Base-by-base conservation (phyloP, 148 eudicot species). In the Rhododendron ovatum region DNA sequence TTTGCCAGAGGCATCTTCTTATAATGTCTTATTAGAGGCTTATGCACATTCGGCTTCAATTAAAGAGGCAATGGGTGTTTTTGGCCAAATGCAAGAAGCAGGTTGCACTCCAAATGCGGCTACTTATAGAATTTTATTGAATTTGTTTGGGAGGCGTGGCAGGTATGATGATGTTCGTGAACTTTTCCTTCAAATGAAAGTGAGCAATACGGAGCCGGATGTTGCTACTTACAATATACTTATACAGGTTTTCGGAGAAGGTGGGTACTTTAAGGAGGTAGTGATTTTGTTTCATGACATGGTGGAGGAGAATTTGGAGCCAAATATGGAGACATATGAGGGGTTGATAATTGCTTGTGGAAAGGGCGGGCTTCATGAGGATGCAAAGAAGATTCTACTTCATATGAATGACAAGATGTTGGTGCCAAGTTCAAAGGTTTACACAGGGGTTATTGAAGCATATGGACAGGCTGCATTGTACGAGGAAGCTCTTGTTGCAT, bases 181-280 rank as follows among this genome's bases (percentile, higher is more conserved):
- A 24, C 95, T 96, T 89, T 96, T 96, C 87, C 98, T 96, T 83
- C 98, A 96, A 90, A 96, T 96, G 99, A 96, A 96, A 89, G 98
- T 92, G 86, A 96, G 98, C 88, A 95, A 92, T 81, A 96, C 98
- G 0, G 96, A 94, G 90, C 97, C 98, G 15, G 96, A 96, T 93
- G 96, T 92, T 0, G 89, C 94, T 53, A 96, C 99, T 20, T 96
- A 96, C 86, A 96, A 96, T 85, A 94, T 95, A 57, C 98, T 96
- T 81, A 95, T 96, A 57, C 89, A 94, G 88, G 99, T 96, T 55
- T 96, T 95, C 82, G 97, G 99, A 13, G 95, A 94, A 87, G 99
- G 99, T 88, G 99, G 99, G 47, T 96, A 96, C 87, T 96, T 94
- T 80, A 95, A 96, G 92, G 99, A 96, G 89, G 99, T 95, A 85